These are phyloP conservation scores for Lachnellula willkommii DNA, from an alignment of 2,329 filamentous ascomycete species.

Conservation along the genomic window DNA sequence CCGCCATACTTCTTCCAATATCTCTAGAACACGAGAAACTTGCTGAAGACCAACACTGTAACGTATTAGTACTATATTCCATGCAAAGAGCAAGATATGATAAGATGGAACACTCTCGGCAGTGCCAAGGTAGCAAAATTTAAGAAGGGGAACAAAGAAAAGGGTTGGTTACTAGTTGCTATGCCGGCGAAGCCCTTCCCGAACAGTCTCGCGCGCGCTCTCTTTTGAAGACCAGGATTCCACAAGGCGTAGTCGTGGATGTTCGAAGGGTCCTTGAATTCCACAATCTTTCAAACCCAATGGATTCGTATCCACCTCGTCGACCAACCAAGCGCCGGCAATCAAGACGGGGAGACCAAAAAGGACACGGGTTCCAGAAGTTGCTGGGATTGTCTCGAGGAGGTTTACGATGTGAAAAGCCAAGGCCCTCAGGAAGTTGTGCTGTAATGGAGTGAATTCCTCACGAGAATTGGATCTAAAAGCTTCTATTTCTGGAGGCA, in stretches of 20 bases:
- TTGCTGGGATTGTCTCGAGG: constrained; percentile 5
- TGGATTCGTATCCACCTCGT: background rate
- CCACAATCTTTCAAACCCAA: background rate
- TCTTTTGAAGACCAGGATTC: background rate
- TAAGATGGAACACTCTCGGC: too few relatives aligned
- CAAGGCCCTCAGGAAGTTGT: constrained; percentile 2
- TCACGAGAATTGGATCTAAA: background rate
- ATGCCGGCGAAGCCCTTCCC: constrained; percentile 3
- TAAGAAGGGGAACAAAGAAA: too few relatives aligned
- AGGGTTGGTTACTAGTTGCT: background rate
- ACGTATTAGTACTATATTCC: too few relatives aligned
- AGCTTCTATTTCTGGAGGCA: background rate
- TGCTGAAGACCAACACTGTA: constrained; percentile 7
- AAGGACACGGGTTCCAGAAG: constrained; percentile 8
- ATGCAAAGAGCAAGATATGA: too few relatives aligned
- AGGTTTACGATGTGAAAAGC: constrained; percentile 6
- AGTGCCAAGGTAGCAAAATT: too few relatives aligned
- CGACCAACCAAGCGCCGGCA: constrained; percentile 6
- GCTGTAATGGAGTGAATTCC: background rate
- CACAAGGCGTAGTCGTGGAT: background rate
- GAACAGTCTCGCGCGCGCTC: background rate
- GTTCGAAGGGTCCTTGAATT: background rate
- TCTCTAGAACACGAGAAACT: constrained; percentile 7
- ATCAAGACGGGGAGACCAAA: constrained; percentile 7
- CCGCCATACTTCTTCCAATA: constrained; percentile 10